These are phyloP conservation scores for Yarrowia phangngaensis DNA, from an alignment of 805 yeast species.

Conservation along the genomic window DNA sequence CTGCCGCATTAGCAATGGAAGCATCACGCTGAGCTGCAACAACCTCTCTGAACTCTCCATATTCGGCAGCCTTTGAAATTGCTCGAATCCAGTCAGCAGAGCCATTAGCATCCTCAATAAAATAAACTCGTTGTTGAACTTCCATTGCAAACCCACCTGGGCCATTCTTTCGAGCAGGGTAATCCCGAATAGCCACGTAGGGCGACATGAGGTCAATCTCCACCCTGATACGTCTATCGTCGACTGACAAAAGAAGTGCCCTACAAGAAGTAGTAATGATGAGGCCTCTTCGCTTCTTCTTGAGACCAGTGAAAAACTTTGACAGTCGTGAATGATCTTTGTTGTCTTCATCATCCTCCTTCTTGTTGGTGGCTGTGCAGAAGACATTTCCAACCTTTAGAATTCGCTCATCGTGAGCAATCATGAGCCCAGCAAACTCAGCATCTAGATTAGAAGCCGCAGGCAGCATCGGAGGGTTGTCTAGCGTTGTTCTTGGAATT, in stretches of 20 bases:
- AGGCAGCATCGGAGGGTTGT: slow-evolving; percentile 35
- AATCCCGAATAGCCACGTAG: slow-evolving; percentile 38
- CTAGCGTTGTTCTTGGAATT: slow-evolving; percentile 17
- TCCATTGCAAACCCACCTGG: slow-evolving; percentile 38
- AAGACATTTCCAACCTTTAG: slow-evolving; percentile 45
- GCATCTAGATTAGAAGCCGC: slow-evolving; percentile 48
- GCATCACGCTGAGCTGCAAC: slow-evolving; percentile 26
- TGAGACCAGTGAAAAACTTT: slow-evolving; percentile 35
- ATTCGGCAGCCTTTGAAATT: slow-evolving; percentile 36
- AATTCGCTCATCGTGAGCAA: slow-evolving; percentile 48
- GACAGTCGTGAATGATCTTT: slow-evolving; percentile 33
- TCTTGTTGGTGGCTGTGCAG: slow-evolving; percentile 28
- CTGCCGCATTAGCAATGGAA: slow-evolving; percentile 18
- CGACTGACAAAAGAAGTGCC: slow-evolving; percentile 35
- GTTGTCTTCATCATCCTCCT: slow-evolving; percentile 31
- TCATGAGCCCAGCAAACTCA: slow-evolving; percentile 47
- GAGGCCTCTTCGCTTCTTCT: slow-evolving; percentile 36
- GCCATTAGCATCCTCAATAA: slow-evolving; percentile 38
- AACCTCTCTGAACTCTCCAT: slow-evolving; percentile 29
- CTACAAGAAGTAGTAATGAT: slow-evolving; percentile 40
- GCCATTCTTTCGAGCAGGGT: slow-evolving; percentile 35
- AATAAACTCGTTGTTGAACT: slow-evolving; percentile 37
- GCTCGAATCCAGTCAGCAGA: slow-evolving; percentile 39
- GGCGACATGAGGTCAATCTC: slow-evolving; percentile 40
- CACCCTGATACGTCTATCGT: slow-evolving; percentile 36